phyloP scores from a whole-genome alignment of 768 basidiomycete species.

The Ramaria rubella region DNA sequence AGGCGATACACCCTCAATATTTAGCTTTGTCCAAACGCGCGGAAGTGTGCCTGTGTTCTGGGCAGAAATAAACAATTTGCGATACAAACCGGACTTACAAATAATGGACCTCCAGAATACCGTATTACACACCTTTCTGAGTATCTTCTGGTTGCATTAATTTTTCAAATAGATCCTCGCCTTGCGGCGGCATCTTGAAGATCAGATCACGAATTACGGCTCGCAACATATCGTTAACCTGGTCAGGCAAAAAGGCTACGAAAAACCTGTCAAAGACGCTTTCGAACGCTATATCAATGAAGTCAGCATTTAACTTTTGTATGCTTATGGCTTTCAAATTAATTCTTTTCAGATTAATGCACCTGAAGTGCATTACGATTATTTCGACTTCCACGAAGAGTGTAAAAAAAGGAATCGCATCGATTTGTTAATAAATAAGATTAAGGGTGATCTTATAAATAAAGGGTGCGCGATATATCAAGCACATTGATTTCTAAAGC shows the following conservation, averaged over 20 bases:
- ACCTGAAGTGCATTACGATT: slow-evolving; percentile 74
- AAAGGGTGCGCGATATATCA: slow-evolving; percentile 49
- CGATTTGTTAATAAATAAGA: slow-evolving; percentile 65
- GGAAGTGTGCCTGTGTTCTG: slow-evolving; percentile 94
- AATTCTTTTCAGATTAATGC: slow-evolving; percentile 43
- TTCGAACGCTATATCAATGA: slow-evolving; percentile 74
- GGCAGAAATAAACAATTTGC: slow-evolving; percentile 91
- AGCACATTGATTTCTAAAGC: background rate
- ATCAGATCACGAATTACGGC: slow-evolving; percentile 70
- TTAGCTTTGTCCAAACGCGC: slow-evolving; percentile 90
- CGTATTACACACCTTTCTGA: slow-evolving; percentile 37
- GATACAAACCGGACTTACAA: slow-evolving; percentile 94
- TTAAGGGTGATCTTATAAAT: slow-evolving; percentile 61
- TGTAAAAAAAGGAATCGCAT: slow-evolving; percentile 93
- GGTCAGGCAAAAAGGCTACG: slow-evolving; percentile 89
- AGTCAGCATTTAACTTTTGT: slow-evolving; percentile 31
- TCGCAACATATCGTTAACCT: slow-evolving; percentile 79
- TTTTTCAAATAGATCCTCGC: slow-evolving; percentile 52
- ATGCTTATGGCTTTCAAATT: background rate
- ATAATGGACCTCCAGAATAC: slow-evolving; percentile 90
- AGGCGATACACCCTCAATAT: slow-evolving; percentile 49
- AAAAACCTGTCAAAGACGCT: slow-evolving; percentile 91
- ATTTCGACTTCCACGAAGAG: slow-evolving; percentile 97
- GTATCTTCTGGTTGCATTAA: background rate
- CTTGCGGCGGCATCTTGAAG: slow-evolving; percentile 65